Conservation (phyloP, 2,329 filamentous ascomycete species). For the Leptographium procerum region DNA sequence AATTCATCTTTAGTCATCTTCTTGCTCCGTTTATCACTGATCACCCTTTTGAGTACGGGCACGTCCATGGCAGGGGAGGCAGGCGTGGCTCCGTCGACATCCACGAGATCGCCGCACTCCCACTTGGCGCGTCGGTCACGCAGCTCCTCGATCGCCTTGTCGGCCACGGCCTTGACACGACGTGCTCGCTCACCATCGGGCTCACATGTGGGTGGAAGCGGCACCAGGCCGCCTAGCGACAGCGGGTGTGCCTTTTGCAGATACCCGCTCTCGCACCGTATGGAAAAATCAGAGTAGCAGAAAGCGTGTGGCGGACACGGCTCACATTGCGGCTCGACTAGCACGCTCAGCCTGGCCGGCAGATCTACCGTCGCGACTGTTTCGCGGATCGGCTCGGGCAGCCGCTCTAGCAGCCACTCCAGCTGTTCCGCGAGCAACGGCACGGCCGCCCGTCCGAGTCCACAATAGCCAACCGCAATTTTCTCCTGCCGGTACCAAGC, state of each 20-base stretch:
- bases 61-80: slow-evolving; percentile 51
- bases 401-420: slow-evolving; percentile 25
- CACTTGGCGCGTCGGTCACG: slow-evolving; percentile 76
- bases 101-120: slow-evolving; percentile 68
- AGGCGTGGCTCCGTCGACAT: slow-evolving; percentile 48
- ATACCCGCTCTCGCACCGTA: slow-evolving; percentile 77
- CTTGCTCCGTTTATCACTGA: slow-evolving; percentile 66
- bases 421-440: slow-evolving; percentile 28
- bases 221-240: slow-evolving; percentile 67
- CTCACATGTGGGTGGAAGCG: slow-evolving; percentile 83
- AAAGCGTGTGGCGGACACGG: slow-evolving; percentile 82
- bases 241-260: slow-evolving; percentile 76
- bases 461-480: slow-evolving; percentile 90
- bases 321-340: slow-evolving; percentile 75
- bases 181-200: slow-evolving; percentile 87
- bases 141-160: slow-evolving; percentile 78
- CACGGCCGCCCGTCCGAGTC: slow-evolving; percentile 56
- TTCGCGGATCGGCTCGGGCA: slow-evolving; percentile 27
- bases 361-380: slow-evolving; percentile 23
- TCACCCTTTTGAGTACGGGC: slow-evolving; percentile 63
- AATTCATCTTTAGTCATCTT: slow-evolving; percentile 82
- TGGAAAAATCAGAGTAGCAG: slow-evolving; percentile 68
- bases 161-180: slow-evolving; percentile 74
- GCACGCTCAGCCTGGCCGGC: slow-evolving; percentile 58
- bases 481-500: slow-evolving; percentile 91